These are phyloP conservation scores for Coleophoma cylindrospora DNA, from an alignment of 2,329 filamentous ascomycete genomes.

Conservation along the genomic window DNA sequence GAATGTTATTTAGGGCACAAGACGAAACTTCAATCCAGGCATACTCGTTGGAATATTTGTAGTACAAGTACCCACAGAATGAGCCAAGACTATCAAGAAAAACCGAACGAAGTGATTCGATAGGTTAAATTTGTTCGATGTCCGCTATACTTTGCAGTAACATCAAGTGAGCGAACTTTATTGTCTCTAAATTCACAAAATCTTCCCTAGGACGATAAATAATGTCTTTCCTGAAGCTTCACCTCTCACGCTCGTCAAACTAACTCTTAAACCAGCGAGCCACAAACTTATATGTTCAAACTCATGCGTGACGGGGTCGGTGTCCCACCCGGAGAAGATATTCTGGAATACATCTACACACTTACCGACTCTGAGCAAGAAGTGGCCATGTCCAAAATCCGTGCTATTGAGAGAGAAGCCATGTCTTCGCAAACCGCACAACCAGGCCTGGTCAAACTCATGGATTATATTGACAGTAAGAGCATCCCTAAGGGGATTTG, in stretches of 20 bases:
- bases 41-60: too few species aligned
- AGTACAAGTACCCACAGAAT: too few species aligned
- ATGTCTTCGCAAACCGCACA: slow-evolving; percentile 80
- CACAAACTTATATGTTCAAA: slow-evolving; percentile 92
- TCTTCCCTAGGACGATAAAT: too few species aligned
- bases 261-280: slow-evolving; percentile 51
- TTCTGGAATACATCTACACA: slow-evolving; percentile 79
- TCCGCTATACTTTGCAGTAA: too few species aligned
- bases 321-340: slow-evolving; percentile 72
- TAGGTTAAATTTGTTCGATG: too few species aligned
- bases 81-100: too few species aligned
- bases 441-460: slow-evolving; percentile 70
- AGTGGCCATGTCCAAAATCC: slow-evolving; percentile 67
- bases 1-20: too few species aligned
- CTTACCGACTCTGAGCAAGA: slow-evolving; percentile 60
- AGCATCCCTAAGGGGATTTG: slow-evolving; percentile 77
- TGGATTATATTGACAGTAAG: slow-evolving; percentile 72
- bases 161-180: too few species aligned
- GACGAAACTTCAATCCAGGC: too few species aligned
- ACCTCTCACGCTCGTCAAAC: neutral
- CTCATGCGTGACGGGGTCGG: slow-evolving; percentile 75
- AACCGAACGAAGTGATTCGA: too few species aligned
- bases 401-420: slow-evolving; percentile 71
- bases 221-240: too few species aligned
- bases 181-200: too few species aligned